These are phyloP conservation scores for Cercospora sp. DNA, from an alignment of 2,329 filamentous ascomycete genomes.

Conservation along the genomic window DNA sequence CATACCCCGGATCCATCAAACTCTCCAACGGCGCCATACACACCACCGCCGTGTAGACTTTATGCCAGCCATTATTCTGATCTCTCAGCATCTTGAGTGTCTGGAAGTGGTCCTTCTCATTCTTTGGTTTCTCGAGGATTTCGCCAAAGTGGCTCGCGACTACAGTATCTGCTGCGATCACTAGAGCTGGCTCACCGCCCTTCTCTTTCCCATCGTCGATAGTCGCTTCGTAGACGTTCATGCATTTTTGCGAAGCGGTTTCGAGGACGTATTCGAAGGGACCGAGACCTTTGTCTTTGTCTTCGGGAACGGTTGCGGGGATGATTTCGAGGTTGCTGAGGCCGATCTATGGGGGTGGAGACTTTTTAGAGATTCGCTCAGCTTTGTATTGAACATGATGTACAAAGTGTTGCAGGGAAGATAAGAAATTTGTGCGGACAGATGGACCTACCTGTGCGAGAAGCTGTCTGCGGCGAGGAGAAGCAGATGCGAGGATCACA, in stretches of 20 bases:
- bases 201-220: slow-evolving; percentile 55
- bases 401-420: too few species aligned
- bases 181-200: slow-evolving; percentile 48
- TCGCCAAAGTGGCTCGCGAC: slow-evolving; percentile 74
- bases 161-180: slow-evolving; percentile 47
- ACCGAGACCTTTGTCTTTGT: slow-evolving; percentile 76
- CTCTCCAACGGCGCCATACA: slow-evolving; percentile 81
- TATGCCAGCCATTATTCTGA: slow-evolving; percentile 62
- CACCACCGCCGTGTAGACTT: slow-evolving; percentile 82
- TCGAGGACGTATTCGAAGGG: slow-evolving; percentile 89
- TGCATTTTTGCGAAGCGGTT: slow-evolving; percentile 81
- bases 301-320: slow-evolving; percentile 79
- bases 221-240: slow-evolving; percentile 67
- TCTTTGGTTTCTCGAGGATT: slow-evolving; percentile 88
- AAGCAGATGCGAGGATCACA: slow-evolving; percentile 86
- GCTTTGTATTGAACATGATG: slow-evolving; percentile 10
- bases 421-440: neutral
- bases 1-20: slow-evolving; percentile 81
- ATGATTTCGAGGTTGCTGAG: slow-evolving; percentile 79
- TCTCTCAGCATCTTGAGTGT: slow-evolving; percentile 85
- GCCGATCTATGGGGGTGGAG: slow-evolving; percentile 61
- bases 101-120: slow-evolving; percentile 73
- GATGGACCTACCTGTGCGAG: slow-evolving; percentile 62
- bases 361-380: slow-evolving; percentile 24
- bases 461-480: slow-evolving; percentile 79